phyloP scores from a whole-genome alignment of 306 rosid species.

The Phaseolus lunatus region DNA sequence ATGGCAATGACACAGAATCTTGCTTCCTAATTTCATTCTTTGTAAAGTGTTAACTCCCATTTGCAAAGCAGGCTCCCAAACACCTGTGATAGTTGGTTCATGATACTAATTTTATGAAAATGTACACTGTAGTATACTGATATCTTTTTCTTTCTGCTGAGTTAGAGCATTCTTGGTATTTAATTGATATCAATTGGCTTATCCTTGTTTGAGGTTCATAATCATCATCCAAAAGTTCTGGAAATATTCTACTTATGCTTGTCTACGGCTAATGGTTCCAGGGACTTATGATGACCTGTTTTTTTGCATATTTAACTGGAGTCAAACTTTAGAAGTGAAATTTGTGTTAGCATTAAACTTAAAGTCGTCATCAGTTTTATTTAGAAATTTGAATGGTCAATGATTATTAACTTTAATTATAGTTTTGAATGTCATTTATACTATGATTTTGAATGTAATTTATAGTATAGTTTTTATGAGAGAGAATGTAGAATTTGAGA shows the following conservation, averaged over 20 bases:
- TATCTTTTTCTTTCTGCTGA: neutral
- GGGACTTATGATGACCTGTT: neutral
- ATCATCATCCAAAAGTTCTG: neutral
- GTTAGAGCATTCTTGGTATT: neutral
- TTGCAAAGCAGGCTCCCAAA: neutral
- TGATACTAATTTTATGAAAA: neutral
- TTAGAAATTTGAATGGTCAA: too few species aligned
- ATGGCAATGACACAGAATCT: too few species aligned
- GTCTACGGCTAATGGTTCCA: neutral
- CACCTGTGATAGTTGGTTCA: neutral
- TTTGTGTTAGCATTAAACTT: too few species aligned
- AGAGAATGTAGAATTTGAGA: too few species aligned
- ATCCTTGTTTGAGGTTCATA: neutral
- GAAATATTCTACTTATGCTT: neutral
- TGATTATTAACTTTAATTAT: too few species aligned
- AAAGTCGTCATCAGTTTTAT: too few species aligned
- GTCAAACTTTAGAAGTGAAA: neutral
- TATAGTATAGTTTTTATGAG: too few species aligned
- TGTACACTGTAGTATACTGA: neutral
- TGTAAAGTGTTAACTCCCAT: neutral
- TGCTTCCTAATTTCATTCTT: too few species aligned
- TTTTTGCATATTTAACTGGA: conserved; percentile 23
- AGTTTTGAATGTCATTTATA: too few species aligned
- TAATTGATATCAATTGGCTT: neutral
- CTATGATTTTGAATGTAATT: too few species aligned